Base-by-base conservation (phyloP, 495 filamentous ascomycete species). In the Xylaria telfairii region DNA sequence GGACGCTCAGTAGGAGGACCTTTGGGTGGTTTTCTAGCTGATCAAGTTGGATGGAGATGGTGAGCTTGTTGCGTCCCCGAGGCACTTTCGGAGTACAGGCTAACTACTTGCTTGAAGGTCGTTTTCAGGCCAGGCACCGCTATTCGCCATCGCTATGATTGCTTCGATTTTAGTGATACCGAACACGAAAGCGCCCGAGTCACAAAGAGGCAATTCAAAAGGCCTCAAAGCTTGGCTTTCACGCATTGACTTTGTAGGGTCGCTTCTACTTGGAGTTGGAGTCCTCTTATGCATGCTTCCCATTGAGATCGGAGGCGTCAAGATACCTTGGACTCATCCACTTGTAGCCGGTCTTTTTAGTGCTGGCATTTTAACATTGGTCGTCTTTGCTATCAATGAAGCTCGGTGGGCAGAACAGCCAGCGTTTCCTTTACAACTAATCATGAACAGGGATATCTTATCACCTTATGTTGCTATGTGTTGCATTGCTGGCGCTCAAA, bases 41-140 rank as follows among this genome's bases (percentile, higher is more conserved):
- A 93, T 70, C 85, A 85, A 1, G 83, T 91, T 32, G 89, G 90
- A 62, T 92, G 90, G 90, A 81, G 90, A 75, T 92, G 89, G 90
- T 89, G 28, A 68, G 51, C 57, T 44, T 19, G 69, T 9, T 17
- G 54, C 17, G 44, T 10, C 2, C 8, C 24, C 34, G 13, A 26
- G 15, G 0, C 21, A 42, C 1, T 41, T 12, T 3, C 15, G n/a
- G 10, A 15, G 26, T 28, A 72, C 46, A 60, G 8, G 5, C 7
- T 46, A 30, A 54, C 2, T 60, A 28, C 34, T n/a, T 34, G 39
- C 19, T 41, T 60, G 9, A 62, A 90, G 88, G 89, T 85, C 90
- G 0, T 93, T 92, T 67, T 77, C 88, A 6, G 80, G 86, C 1
- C 90, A 92, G 75, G 81, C 80, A 4, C 90, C 90, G 0, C 76